Conservation (phyloP, 345 rosid species). For the Anastatica hierochuntica region DNA sequence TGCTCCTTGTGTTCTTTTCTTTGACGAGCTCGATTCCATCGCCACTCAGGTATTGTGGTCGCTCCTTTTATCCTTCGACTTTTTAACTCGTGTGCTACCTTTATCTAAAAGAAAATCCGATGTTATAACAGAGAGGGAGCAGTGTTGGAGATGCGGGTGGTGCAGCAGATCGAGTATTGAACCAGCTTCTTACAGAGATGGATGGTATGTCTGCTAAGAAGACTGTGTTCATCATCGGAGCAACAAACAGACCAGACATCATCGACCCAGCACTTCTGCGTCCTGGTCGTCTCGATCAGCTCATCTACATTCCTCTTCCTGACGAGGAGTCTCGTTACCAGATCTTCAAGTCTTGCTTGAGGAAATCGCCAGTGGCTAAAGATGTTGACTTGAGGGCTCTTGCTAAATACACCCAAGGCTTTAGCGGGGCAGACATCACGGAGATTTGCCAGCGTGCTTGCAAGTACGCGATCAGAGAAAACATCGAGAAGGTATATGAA, state of each 20-base stretch:
- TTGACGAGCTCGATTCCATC: constrained; percentile 68
- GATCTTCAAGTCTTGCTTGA: constrained; percentile 50
- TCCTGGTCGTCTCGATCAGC: constrained; percentile 61
- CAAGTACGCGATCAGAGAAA: constrained; percentile 63
- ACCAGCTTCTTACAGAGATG: constrained; percentile 69
- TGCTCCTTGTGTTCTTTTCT: constrained; percentile 72
- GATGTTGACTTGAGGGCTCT: constrained; percentile 57
- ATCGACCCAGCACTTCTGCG: constrained; percentile 45
- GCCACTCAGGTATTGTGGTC: constrained; percentile 69
- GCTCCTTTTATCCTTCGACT: neutral
- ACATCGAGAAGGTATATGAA: constrained; percentile 50
- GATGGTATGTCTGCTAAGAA: constrained; percentile 67
- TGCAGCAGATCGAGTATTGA: constrained; percentile 61
- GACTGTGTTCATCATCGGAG: constrained; percentile 57
- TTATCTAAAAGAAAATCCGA: neutral
- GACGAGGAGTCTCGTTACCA: constrained; percentile 53
- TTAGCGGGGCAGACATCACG: constrained; percentile 60
- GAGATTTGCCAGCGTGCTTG: constrained; percentile 60
- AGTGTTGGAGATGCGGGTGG: constrained; percentile 60
- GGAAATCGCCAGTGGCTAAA: constrained; percentile 48
- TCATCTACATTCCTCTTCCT: constrained; percentile 66
- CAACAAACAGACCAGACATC: constrained; percentile 59
- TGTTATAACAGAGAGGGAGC: constrained; percentile 42
- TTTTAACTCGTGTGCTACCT: neutral
- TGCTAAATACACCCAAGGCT: constrained; percentile 52